Evolutionary conservation across 768 basidiomycete genomes (phyloP).

Genomic region (Coprinellus aureogranulatus): DNA sequence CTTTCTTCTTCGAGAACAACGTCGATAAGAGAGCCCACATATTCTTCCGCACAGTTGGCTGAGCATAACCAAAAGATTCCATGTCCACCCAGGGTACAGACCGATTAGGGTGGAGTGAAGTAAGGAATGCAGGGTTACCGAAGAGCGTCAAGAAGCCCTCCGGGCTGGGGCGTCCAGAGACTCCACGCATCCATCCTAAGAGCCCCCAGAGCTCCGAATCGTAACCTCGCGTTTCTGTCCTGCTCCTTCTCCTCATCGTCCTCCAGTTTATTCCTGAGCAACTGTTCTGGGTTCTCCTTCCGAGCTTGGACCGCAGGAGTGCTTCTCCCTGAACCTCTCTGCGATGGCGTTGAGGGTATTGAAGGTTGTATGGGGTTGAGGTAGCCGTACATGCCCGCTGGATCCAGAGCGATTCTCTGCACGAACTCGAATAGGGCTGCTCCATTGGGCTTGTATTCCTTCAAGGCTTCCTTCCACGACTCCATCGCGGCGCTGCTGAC

Average conservation of each 20-base stretch:
- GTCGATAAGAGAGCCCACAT: constrained; percentile 60
- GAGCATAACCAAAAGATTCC: constrained; percentile 56
- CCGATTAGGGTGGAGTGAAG: constrained; percentile 46
- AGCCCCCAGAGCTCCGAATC: constrained; percentile 67
- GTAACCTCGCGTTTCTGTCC: constrained; percentile 69
- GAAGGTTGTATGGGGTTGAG: constrained; percentile 65
- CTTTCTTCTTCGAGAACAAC: constrained; percentile 45
- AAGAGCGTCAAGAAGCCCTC: constrained; percentile 40
- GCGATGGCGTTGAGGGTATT: constrained; percentile 28
- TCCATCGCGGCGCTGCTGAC: constrained; percentile 50
- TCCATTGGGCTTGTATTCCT: constrained; percentile 30
- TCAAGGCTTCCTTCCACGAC: constrained; percentile 46
- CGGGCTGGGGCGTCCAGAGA: constrained; percentile 1
- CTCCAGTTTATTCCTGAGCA: constrained; percentile 44
- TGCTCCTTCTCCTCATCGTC: constrained; percentile 64
- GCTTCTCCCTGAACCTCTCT: constrained; percentile 25
- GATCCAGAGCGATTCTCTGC: constrained; percentile 58
- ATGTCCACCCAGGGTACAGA: constrained; percentile 40
- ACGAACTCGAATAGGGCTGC: constrained; percentile 47
- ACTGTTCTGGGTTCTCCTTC: constrained; percentile 34
- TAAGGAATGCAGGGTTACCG: constrained; percentile 58
- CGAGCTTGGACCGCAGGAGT: constrained; percentile 17
- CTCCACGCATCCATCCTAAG: constrained; percentile 55
- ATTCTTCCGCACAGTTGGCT: constrained; percentile 71
- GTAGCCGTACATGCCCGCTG: constrained; percentile 52